phyloP scores from a whole-genome alignment of 768 basidiomycete species.

The Dioszegia aurantiaca region DNA sequence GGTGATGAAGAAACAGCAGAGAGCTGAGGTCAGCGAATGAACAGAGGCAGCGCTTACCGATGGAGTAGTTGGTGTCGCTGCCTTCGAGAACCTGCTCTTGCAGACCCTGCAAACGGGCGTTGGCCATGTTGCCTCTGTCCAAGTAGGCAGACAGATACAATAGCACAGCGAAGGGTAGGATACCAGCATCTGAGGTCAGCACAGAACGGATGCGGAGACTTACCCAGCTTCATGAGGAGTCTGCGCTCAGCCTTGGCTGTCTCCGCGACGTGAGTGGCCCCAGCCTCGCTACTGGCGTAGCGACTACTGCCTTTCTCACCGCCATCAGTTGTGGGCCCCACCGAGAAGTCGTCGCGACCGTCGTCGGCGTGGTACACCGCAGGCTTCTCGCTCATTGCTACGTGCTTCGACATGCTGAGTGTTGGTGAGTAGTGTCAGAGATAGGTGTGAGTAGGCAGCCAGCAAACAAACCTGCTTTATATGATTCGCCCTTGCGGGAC shows the following conservation, averaged over 20 bases:
- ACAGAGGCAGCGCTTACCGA: constrained; percentile 14
- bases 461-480: too few relatives aligned
- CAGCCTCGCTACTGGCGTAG: constrained; percentile 25
- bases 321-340: constrained; percentile 18
- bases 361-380: neutral
- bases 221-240: constrained; percentile 41
- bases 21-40: constrained; percentile 17
- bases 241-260: constrained; percentile 34
- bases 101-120: constrained; percentile 51
- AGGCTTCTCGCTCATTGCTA: constrained; percentile 18
- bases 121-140: constrained; percentile 43
- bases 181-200: constrained; percentile 41
- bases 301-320: constrained; percentile 30
- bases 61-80: constrained; percentile 48
- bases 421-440: neutral
- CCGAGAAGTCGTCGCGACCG: neutral
- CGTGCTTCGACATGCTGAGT: constrained; percentile 14
- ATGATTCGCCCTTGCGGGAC: too few relatives aligned
- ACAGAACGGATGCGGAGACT: constrained; percentile 11
- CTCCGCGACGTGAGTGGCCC: constrained; percentile 14
- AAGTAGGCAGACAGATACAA: constrained; percentile 55
- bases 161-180: constrained; percentile 53
- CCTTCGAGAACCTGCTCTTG: constrained; percentile 44
- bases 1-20: constrained; percentile 51
- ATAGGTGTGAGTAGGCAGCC: too few relatives aligned